These are phyloP conservation scores for Ceratobasidium sp. DNA, from an alignment of 1,284 basidiomycete species.

Conservation along the genomic window DNA sequence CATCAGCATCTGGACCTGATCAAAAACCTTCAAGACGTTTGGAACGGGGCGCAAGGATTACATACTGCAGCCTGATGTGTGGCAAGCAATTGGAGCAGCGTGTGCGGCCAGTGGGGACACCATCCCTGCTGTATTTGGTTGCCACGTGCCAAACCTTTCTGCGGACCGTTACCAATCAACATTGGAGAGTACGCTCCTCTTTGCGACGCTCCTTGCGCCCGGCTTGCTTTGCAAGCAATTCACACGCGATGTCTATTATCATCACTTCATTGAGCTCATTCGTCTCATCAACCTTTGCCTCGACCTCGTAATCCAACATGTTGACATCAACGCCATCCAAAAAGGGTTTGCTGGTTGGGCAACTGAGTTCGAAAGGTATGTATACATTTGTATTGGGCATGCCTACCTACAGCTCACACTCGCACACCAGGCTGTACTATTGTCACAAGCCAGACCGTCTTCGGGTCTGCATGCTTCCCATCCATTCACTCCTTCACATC, in stretches of 20 bases:
- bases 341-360: conserved; percentile 32
- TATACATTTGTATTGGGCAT: neutral
- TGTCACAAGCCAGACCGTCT: conserved; percentile 2
- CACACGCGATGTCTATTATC: conserved; percentile 4
- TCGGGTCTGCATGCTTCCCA: conserved; percentile 47
- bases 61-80: neutral
- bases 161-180: conserved; percentile 23
- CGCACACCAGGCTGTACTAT: conserved; percentile 29
- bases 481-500: conserved; percentile 52
- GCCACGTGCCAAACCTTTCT: conserved; percentile 28
- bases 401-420: neutral
- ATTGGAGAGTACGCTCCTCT: conserved; percentile 34
- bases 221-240: conserved; percentile 32
- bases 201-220: conserved; percentile 34
- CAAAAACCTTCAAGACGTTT: neutral
- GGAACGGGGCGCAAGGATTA: neutral
- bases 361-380: conserved; percentile 34
- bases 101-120: conserved; percentile 13
- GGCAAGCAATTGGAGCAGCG: conserved; percentile 5
- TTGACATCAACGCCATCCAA: neutral
- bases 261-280: conserved; percentile 33
- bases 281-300: conserved; percentile 33
- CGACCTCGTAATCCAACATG: neutral
- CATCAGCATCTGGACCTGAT: conserved; percentile 18
- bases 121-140: conserved; percentile 38